phyloP scores from a whole-genome alignment of 495 filamentous ascomycete species.

The Rostrohypoxylon terebratum region DNA sequence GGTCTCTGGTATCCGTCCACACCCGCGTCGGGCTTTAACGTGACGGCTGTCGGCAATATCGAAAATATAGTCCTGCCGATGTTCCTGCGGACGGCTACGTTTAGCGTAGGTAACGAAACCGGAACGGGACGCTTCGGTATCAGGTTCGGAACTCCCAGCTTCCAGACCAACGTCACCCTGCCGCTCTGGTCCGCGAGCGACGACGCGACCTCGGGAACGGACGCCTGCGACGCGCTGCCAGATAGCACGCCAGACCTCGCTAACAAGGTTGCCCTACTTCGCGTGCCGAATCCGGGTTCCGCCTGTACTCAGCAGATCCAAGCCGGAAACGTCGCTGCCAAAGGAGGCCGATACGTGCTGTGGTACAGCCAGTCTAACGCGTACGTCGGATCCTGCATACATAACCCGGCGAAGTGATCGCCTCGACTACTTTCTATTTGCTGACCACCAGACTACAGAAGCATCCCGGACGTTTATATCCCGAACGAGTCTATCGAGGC shows the following conservation, averaged over 20 bases:
- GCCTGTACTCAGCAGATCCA: neutral
- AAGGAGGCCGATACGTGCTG: neutral
- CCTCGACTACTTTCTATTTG: neutral
- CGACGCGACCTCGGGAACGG: neutral
- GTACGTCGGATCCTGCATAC: neutral
- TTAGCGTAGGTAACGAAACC: neutral
- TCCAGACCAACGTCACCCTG: neutral
- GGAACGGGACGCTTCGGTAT: neutral
- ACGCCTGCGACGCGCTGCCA: neutral
- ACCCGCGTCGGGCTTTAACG: neutral
- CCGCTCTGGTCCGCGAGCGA: neutral
- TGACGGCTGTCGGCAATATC: neutral
- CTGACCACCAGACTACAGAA: neutral
- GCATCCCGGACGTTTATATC: neutral
- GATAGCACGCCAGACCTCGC: neutral
- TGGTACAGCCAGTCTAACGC: constrained; percentile 1
- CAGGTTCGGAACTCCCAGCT: neutral
- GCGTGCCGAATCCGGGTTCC: neutral
- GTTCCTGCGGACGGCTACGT: neutral
- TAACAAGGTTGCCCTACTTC: neutral
- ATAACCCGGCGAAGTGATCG: neutral
- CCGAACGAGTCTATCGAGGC: neutral
- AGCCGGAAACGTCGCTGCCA: constrained; percentile 1
- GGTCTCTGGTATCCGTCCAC: neutral
- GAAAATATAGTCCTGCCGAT: constrained; percentile 4